Base-by-base conservation (phyloP, 164 flowering plant species). In the Umbellularia californica region DNA sequence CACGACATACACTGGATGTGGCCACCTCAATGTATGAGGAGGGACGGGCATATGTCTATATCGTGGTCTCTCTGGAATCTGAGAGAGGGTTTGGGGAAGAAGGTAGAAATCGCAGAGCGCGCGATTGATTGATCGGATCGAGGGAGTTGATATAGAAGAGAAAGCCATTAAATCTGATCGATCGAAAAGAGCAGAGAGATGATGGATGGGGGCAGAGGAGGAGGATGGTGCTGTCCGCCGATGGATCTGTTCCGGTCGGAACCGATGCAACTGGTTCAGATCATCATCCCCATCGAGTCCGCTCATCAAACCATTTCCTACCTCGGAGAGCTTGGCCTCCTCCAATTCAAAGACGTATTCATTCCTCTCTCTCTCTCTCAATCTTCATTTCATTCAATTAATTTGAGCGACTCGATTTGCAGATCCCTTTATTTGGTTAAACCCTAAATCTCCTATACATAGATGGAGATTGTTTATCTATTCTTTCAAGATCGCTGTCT, bases 191-290 rank as follows among this genome's bases (percentile, higher is more conserved):
- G 24, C 24, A 72, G 33, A 27, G 72, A 47, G 58, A 76, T 75
- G 85, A 80, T 73, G 70, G 76, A 81, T 11, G 85, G 90, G 66
- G 94, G 92, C 13, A 47, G 71, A n/a, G 69, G 41, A 4, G 69
- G 47, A 5, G 47, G 69, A 14, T 27, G 75, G 23, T 91, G 96
- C 74, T 90, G 91, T 74, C 95, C 97, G 68, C 71, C 89, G 71
- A 94, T 92, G 98, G 95, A 94, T 87, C 94, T 94, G 83, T 78
- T 92, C 77, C 87, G 98, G 15, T 94, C 97, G 76, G 97, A 92
- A 82, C 82, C 93, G 81, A 95, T 93, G 99, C 97, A 92, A 55
- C 81, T 95, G 75, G 96, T 91, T 3, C 99, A 93, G 77, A 81
- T 95, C 83, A 95, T 95, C 83, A 82, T 95, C 79, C 98, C 99